Percentiles rank a stretch among this genome's conserved stretches.
Evolutionary conservation across 2,329 filamentous ascomycete species (phyloP).

Genomic region (Botrytis galanthina): DNA sequence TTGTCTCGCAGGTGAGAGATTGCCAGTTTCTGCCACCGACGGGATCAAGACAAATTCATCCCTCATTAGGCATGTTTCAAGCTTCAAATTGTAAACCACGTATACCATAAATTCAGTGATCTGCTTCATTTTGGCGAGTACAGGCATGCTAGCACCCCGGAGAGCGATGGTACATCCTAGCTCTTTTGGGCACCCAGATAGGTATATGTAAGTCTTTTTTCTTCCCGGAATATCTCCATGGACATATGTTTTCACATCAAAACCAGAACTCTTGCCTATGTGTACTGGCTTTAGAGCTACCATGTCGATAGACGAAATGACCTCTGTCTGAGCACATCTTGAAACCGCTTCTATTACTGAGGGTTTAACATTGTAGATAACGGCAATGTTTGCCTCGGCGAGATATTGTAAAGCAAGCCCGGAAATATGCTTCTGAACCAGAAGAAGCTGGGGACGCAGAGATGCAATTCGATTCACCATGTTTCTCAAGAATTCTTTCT

Average conservation of each 20-base stretch:
- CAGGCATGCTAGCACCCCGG: slow-evolving; percentile 70
- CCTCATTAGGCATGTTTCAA: slow-evolving; percentile 90
- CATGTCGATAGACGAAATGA: slow-evolving; percentile 95
- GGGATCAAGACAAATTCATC: slow-evolving; percentile 90
- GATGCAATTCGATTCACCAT: slow-evolving; percentile 89
- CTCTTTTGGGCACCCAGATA: slow-evolving; percentile 85
- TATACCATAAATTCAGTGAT: slow-evolving; percentile 99
- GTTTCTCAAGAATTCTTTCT: slow-evolving; percentile 88
- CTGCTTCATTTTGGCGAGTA: slow-evolving; percentile 77
- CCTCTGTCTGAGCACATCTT: slow-evolving; percentile 83
- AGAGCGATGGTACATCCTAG: slow-evolving; percentile 93
- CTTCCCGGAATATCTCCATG: slow-evolving; percentile 69
- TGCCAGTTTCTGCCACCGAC: slow-evolving; percentile 51
- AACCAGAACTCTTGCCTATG: slow-evolving; percentile 77
- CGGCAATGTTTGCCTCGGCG: slow-evolving; percentile 83
- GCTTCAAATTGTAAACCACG: slow-evolving; percentile 94
- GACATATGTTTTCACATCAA: slow-evolving; percentile 94
- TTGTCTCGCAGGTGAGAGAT: slow-evolving; percentile 41
- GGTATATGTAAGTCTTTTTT: slow-evolving; percentile 93
- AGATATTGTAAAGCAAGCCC: slow-evolving; percentile 87
- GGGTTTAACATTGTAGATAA: slow-evolving; percentile 94
- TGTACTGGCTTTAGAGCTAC: slow-evolving; percentile 71
- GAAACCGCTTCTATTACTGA: slow-evolving; percentile 95
- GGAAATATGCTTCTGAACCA: slow-evolving; percentile 92
- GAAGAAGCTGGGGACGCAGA: slow-evolving; percentile 76